These are phyloP conservation scores for Allium fistulosum DNA, from an alignment of 106 monocot genomes.

Conservation along the genomic window DNA sequence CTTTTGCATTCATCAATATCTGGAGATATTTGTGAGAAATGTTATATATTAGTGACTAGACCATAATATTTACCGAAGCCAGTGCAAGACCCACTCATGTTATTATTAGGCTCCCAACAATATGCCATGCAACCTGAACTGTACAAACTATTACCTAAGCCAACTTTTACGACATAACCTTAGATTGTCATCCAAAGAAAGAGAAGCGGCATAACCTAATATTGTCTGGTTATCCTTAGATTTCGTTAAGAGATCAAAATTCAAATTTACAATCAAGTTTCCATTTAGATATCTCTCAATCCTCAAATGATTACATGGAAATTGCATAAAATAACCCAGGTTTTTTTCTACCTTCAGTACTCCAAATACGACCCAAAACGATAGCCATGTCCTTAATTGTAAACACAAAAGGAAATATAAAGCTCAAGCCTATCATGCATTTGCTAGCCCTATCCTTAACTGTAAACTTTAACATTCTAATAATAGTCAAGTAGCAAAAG, in stretches of 20 bases:
- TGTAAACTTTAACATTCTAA: no score
- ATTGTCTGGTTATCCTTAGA: not conserved
- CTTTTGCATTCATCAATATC: no score
- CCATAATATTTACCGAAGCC: no score
- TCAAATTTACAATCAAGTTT: constrained; percentile 22
- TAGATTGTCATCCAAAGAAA: constrained; percentile 31
- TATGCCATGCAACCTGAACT: no score
- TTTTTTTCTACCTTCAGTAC: not conserved
- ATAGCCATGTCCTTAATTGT: constrained; percentile 21
- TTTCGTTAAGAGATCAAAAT: constrained; percentile 19
- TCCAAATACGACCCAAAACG: constrained; percentile 34
- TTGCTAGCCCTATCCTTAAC: constrained; percentile 3
- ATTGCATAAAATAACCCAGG: not conserved
- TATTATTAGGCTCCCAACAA: no score
- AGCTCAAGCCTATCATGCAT: constrained; percentile 31
- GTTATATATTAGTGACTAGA: no score
- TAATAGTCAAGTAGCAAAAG: no score
- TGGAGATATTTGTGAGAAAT: no score
- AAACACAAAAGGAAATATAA: constrained; percentile 27
- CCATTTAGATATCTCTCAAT: constrained; percentile 39
- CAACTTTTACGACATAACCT: no score
- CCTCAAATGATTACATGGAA: not conserved
- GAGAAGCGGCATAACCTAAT: constrained; percentile 26
- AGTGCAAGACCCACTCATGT: no score
- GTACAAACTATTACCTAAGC: no score